Percentiles rank a stretch among this genome's conserved stretches.
Conservation (phyloP, 768 basidiomycete genomes). For the Leccinum pellstonianum region DNA sequence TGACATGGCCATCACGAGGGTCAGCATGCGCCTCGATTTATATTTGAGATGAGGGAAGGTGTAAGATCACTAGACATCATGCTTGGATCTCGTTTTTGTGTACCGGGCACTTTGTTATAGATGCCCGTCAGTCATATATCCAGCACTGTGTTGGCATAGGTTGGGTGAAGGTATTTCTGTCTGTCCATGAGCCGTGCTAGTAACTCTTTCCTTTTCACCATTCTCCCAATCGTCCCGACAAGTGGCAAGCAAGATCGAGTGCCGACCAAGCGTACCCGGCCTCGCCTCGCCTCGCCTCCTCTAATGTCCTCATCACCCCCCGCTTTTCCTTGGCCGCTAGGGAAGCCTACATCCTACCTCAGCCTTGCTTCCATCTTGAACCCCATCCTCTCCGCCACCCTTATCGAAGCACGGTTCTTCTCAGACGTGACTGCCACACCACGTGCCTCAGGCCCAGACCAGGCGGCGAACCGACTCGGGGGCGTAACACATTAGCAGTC, state of each 20-base stretch:
- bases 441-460: conserved; percentile 61
- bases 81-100: not conserved
- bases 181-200: conserved; percentile 10
- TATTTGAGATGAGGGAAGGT: not conserved
- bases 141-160: too few species aligned
- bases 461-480: conserved; percentile 32
- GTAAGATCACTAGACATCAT: conserved; percentile 1
- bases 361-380: conserved; percentile 54
- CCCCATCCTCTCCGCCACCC: conserved; percentile 57
- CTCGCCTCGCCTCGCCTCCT: conserved; percentile 28
- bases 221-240: conserved; percentile 41
- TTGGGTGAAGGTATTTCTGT: not conserved
- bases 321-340: conserved; percentile 35
- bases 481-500: conserved; percentile 48
- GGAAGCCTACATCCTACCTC: conserved; percentile 31
- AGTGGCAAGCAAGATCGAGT: conserved; percentile 38
- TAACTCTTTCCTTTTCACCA: conserved; percentile 7
- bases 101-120: not conserved
- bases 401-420: conserved; percentile 46
- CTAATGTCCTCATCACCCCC: conserved; percentile 36
- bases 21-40: not conserved
- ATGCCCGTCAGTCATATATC: not conserved
- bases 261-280: conserved; percentile 30
- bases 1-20: not conserved
- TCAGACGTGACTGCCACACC: conserved; percentile 54